Percentiles rank a stretch among this genome's conserved stretches.
phyloP scores from a whole-genome alignment of 2,329 filamentous ascomycete species.

The Cladosporium sp. region DNA sequence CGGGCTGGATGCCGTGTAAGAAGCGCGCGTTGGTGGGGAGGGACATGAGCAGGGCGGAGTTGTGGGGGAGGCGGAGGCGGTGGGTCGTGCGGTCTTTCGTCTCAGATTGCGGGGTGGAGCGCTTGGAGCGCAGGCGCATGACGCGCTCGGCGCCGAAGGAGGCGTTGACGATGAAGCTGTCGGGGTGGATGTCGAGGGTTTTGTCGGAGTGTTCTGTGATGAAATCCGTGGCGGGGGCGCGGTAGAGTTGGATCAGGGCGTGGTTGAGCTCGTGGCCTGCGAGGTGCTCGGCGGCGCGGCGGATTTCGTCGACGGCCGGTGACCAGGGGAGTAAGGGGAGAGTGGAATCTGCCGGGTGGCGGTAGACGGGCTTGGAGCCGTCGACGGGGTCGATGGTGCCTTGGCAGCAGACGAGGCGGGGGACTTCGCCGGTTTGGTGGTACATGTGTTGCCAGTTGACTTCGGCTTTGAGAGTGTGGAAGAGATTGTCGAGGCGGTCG shows the following conservation, averaged over 20 bases:
- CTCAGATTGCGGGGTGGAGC: slow-evolving; percentile 28
- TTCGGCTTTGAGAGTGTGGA: slow-evolving; percentile 65
- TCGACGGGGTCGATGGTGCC: slow-evolving; percentile 64
- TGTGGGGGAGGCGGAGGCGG: slow-evolving; percentile 73
- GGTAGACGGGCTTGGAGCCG: slow-evolving; percentile 81
- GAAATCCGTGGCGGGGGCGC: slow-evolving; percentile 75
- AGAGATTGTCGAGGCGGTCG: slow-evolving; percentile 50
- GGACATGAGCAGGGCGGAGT: slow-evolving; percentile 80
- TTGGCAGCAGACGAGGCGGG: slow-evolving; percentile 84
- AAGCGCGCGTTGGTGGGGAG: slow-evolving; percentile 75
- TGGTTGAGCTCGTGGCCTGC: slow-evolving; percentile 84
- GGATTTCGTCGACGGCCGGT: slow-evolving; percentile 62
- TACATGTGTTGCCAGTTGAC: slow-evolving; percentile 88
- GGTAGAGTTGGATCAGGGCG: slow-evolving; percentile 86
- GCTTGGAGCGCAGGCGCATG: slow-evolving; percentile 85
- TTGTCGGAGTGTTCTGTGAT: slow-evolving; percentile 98
- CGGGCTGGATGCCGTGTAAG: slow-evolving; percentile 86
- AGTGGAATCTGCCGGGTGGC: slow-evolving; percentile 85
- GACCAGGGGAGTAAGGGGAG: slow-evolving; percentile 73
- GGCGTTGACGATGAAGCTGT: slow-evolving; percentile 82
- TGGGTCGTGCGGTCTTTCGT: slow-evolving; percentile 48
- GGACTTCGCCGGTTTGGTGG: slow-evolving; percentile 85
- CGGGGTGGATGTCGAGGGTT: slow-evolving; percentile 78
- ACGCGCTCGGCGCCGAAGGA: slow-evolving; percentile 87
- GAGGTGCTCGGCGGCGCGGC: slow-evolving; percentile 59